Base-by-base conservation (phyloP, 768 basidiomycete species). In the Clitopilus hobsonii region DNA sequence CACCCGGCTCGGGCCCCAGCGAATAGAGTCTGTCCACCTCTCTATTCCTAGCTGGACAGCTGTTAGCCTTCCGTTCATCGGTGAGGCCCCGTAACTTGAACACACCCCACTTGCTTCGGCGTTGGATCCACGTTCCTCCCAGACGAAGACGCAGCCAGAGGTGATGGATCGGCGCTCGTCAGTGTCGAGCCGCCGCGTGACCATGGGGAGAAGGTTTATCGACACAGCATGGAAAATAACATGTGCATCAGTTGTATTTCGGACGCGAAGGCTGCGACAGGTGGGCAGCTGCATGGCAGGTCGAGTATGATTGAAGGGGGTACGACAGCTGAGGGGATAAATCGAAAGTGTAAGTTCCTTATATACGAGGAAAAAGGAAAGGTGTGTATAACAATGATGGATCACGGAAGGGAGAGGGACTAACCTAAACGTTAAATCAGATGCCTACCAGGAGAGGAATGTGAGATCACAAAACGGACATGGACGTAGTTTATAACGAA, bases 1-100 rank as follows among this genome's bases (percentile, higher is more conserved):
- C 48, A 89, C 87, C 38, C 87, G 80, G 63, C 86, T 88, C 4
- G 88, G 87, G 0, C 89, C 89, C 89, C 89, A 91, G 57, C 82
- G 71, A 59, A 84, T 84, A 4, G 84, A 88, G 63, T 90, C 89
- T 25, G 89, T 91, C 89, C 89, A 91, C 53, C 89, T 78, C 64
- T 90, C 88, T 29, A 91, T 88, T 38, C 86, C 87, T 55, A 87
- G 76, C 86, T 88, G 54, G 25, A 60, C 49, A 49, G 48, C 51
- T 38, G 53, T 62, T 56, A 58, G 55, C 54, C 56, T 41, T 54
- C 47, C 18, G 23, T 41, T 38, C 27, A 29, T 52, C 54, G 48
- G 47, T 52, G 11, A 29, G 56, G 36, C 28, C 38, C 26, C 57
- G 7, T 53, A 52, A 27, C 20, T 56, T 30, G 38, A 38, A 69